Evolutionary conservation across 768 basidiomycete genomes (phyloP), one percentile per base, ranked within the genome.

Genomic region (Hydnomerulius pinastri): DNA sequence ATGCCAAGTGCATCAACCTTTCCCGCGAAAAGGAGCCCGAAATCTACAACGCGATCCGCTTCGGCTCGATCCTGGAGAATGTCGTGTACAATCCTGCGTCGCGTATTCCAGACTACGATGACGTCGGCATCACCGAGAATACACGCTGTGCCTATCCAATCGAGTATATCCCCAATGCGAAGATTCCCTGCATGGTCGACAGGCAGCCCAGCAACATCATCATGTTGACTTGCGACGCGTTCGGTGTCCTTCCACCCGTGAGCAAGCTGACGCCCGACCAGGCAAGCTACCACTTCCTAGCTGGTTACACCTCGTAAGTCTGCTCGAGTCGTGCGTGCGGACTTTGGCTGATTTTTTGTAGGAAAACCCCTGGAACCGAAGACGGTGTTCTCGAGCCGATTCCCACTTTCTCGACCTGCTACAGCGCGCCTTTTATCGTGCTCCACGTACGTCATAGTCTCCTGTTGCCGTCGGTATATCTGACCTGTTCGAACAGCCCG

Each of bases 101-200:
- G 55, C 91, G 97, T 53, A 64, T 73, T 20, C 88, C 97, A 43
- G 95, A 99, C 73, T 99, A 98, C 73, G 90, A 98, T 69, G 97
- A 98, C 66, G 78, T 93, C 59, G 79, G 86, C 70, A 98, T 98
- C 73, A 99, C 97, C 10, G 97, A 99, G 75, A 99, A 99, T 78
- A 99, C 97, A 21, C 92, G 97, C 42, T 99, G 97, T 71, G 95
- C 96, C 23, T 98, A 99, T 74, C 96, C 97, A 9, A 99, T 99
- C 70, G 96, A 99, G 67, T 92, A 77, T 76, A 98, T 99, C 59
- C 86, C 90, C 54, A 95, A 97, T 66, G 95, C 96, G 51, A 82
- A 90, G 71, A 91, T 98, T 61, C 96, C 96, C 23, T 98, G 96
- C 73, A 61, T 83, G 36, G 90, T 92, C 62, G 77, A 89, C 59